Evolutionary conservation across 2,329 filamentous ascomycete species (phyloP).

Genomic region (Penicillium crustosum): DNA sequence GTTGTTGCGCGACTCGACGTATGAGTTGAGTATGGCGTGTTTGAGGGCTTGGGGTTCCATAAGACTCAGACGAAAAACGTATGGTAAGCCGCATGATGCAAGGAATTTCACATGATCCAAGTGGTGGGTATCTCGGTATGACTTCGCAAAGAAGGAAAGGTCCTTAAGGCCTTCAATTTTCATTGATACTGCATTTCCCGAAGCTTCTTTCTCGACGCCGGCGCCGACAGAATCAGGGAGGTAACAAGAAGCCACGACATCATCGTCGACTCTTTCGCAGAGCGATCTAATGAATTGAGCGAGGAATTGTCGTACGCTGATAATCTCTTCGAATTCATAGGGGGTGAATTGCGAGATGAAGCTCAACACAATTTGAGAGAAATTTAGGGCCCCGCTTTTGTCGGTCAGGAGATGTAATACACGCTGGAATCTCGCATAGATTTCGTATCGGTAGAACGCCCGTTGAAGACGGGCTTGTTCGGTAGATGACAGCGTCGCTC

Average conservation of each 20-base stretch:
- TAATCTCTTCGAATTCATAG: slow-evolving; percentile 3
- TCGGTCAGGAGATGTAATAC: background rate
- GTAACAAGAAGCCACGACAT: background rate
- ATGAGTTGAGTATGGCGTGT: background rate
- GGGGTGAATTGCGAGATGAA: background rate
- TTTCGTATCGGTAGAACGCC: slow-evolving; percentile 1
- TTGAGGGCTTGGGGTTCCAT: background rate
- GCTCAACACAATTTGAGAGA: background rate
- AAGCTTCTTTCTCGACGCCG: background rate
- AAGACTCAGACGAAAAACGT: background rate
- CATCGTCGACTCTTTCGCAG: slow-evolving; percentile 1
- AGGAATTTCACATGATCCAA: background rate
- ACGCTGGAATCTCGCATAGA: slow-evolving; percentile 1
- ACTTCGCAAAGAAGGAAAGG: background rate
- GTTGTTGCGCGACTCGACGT: background rate
- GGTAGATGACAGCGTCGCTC: background rate
- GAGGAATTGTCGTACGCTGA: slow-evolving; percentile 2
- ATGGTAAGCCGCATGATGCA: background rate
- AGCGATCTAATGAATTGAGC: background rate
- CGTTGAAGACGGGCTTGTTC: slow-evolving; percentile 3
- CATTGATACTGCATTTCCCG: background rate
- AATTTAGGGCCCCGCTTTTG: background rate
- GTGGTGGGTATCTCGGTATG: background rate
- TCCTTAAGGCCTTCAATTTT: background rate
- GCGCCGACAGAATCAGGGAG: too few species aligned